These are phyloP conservation scores for Naumovozyma baii DNA, from an alignment of 805 yeast species.

Conservation along the genomic window DNA sequence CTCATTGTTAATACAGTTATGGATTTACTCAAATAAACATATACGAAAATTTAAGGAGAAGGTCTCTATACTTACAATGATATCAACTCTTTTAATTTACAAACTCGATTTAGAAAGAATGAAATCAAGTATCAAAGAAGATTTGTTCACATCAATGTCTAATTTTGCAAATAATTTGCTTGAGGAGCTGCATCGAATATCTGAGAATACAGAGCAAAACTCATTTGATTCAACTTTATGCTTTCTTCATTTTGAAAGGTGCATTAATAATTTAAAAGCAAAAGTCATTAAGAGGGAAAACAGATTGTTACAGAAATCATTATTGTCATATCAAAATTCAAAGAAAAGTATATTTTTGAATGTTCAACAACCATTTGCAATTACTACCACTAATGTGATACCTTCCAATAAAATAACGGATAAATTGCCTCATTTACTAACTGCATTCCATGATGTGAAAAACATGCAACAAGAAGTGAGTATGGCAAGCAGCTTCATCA, in stretches of 20 bases:
- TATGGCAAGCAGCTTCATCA: background rate
- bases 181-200: background rate
- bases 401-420: constrained; percentile 32
- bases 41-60: background rate
- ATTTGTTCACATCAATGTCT: background rate
- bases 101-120: background rate
- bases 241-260: background rate
- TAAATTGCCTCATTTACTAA: constrained; percentile 55
- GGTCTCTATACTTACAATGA: background rate
- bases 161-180: background rate
- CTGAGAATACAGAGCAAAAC: background rate
- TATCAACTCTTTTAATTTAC: background rate
- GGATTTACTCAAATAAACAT: background rate
- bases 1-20: background rate
- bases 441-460: constrained; percentile 57
- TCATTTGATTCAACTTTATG: background rate
- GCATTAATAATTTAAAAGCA: background rate
- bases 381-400: background rate
- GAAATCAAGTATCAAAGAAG: background rate
- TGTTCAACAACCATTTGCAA: background rate
- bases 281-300: background rate
- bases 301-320: background rate
- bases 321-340: background rate
- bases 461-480: constrained; percentile 43
- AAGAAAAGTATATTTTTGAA: background rate